Percentiles rank a stretch among this genome's conserved stretches.
These are phyloP conservation scores for Vigna reflexopilosa DNA, from an alignment of 306 rosid genomes.

Conservation along the genomic window DNA sequence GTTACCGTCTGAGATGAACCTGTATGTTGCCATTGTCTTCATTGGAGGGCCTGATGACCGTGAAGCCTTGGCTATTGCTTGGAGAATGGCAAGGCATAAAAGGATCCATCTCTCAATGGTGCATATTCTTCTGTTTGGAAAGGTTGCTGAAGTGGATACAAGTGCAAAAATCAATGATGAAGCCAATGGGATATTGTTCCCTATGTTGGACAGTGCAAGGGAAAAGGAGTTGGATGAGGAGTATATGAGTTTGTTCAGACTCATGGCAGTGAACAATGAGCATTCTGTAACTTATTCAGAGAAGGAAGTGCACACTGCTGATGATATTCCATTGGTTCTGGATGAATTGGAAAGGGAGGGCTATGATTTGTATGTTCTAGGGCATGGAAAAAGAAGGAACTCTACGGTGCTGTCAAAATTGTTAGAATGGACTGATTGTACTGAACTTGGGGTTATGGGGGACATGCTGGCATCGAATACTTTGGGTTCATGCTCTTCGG, in stretches of 20 bases:
- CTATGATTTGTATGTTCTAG: slow-evolving; percentile 50
- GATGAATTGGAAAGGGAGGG: slow-evolving; percentile 37
- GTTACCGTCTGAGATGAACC: not conserved
- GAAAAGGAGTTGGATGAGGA: slow-evolving; percentile 50
- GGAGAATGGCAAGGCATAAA: slow-evolving; percentile 59
- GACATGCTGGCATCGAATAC: slow-evolving; percentile 50
- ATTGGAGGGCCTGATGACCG: slow-evolving; percentile 65
- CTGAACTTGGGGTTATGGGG: slow-evolving; percentile 57
- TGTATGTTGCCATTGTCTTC: slow-evolving; percentile 32
- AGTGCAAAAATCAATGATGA: not conserved
- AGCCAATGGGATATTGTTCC: not conserved
- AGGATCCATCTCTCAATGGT: slow-evolving; percentile 45
- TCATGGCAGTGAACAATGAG: slow-evolving; percentile 23
- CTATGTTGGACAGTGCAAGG: not conserved
- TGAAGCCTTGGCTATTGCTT: slow-evolving; percentile 64
- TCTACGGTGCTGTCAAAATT: slow-evolving; percentile 21
- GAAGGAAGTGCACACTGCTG: slow-evolving; percentile 41
- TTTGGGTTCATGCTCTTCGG: slow-evolving; percentile 33
- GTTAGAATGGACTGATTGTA: slow-evolving; percentile 51
- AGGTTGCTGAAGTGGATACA: slow-evolving; percentile 2
- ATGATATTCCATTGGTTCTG: slow-evolving; percentile 39
- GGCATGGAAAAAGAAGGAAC: slow-evolving; percentile 42
- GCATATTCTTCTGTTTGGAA: slow-evolving; percentile 39
- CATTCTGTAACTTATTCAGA: slow-evolving; percentile 36
- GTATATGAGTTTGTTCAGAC: slow-evolving; percentile 46